Conservation (phyloP, 306 rosid species). For the Erythrophleum fordii region DNA sequence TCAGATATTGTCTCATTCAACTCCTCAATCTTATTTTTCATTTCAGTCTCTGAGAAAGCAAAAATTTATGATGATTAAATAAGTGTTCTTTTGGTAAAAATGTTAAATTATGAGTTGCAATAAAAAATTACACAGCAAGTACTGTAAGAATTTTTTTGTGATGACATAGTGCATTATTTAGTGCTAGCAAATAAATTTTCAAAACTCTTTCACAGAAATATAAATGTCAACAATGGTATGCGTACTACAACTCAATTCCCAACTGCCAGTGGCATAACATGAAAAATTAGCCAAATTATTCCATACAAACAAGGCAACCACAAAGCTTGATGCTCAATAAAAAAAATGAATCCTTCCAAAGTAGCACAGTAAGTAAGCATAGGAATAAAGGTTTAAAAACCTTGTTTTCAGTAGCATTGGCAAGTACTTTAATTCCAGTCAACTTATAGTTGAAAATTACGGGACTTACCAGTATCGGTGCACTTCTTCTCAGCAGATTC, state of each 20-base stretch:
- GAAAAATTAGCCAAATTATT: not conserved
- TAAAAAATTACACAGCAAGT: not conserved
- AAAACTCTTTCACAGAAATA: not conserved
- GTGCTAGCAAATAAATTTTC: too few species aligned
- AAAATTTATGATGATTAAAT: conserved; percentile 21
- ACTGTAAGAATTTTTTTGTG: not conserved
- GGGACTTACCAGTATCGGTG: conserved; percentile 55
- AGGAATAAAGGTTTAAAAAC: not conserved
- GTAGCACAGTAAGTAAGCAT: not conserved
- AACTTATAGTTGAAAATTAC: not conserved
- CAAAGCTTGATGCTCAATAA: not conserved
- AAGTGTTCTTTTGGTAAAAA: not conserved
- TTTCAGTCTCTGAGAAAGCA: conserved; percentile 66
- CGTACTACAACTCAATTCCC: not conserved
- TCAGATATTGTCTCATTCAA: conserved; percentile 47
- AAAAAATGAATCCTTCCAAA: not conserved
- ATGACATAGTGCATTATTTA: not conserved
- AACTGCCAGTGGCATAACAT: not conserved
- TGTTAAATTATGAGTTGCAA: not conserved
- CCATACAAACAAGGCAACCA: not conserved
- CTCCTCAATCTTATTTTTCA: conserved; percentile 64
- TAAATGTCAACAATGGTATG: not conserved
- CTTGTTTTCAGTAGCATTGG: not conserved
- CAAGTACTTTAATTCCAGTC: not conserved
- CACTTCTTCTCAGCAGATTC: conserved; percentile 71